phyloP scores from a whole-genome alignment of 176 grass and related monocot species.

The Hsuehochloa calcarea region DNA sequence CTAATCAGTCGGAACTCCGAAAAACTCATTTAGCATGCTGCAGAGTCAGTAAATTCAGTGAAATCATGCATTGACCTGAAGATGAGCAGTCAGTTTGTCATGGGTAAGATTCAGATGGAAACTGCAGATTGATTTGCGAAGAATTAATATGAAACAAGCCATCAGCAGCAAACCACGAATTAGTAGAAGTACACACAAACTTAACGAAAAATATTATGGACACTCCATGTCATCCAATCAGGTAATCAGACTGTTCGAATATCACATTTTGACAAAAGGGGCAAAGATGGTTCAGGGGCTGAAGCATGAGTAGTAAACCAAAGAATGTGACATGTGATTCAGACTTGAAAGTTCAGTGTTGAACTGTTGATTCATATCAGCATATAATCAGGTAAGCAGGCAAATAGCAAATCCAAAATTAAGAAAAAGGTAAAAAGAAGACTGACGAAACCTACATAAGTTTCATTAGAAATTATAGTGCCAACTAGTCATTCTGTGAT shows the following conservation, averaged over 20 bases:
- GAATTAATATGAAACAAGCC: neutral
- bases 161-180: neutral
- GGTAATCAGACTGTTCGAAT: neutral
- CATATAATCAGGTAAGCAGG: neutral
- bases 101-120: neutral
- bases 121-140: neutral
- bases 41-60: neutral
- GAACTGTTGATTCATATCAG: neutral
- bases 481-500: neutral
- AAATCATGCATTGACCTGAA: neutral
- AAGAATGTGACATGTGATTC: neutral
- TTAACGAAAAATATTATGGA: neutral
- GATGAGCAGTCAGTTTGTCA: neutral
- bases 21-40: neutral
- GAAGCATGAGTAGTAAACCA: neutral
- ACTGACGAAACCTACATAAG: slow-evolving; percentile 1
- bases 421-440: neutral
- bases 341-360: neutral
- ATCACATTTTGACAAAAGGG: neutral
- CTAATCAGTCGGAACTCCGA: neutral
- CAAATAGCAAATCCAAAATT: neutral
- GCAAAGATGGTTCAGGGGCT: neutral
- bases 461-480: neutral
- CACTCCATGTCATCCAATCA: neutral
- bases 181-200: neutral